phyloP scores from a whole-genome alignment of 768 basidiomycete species.

The Hypsizygus marmoreus region DNA sequence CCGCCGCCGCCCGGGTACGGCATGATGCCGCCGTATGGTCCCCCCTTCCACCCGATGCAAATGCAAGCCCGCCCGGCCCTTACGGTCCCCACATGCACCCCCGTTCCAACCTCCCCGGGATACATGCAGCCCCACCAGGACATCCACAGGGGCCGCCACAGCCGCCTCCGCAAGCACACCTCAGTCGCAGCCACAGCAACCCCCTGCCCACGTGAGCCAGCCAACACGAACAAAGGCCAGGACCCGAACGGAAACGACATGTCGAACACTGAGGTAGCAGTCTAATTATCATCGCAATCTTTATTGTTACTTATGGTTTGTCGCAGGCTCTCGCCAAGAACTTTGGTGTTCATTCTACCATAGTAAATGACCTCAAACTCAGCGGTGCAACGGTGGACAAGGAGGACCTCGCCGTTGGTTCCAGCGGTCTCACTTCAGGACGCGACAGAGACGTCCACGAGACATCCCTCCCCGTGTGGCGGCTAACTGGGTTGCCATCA shows the following conservation, averaged over 20 bases:
- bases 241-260: constrained; percentile 83
- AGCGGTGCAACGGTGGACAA: constrained; percentile 48
- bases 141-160: constrained; percentile 27
- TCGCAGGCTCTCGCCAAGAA: constrained; percentile 67
- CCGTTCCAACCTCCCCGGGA: constrained; percentile 47
- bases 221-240: constrained; percentile 61
- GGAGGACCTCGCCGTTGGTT: constrained; percentile 80
- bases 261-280: constrained; percentile 65
- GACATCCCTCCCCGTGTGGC: constrained; percentile 60
- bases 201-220: constrained; percentile 18
- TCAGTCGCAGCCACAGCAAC: constrained; percentile 30
- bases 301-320: constrained; percentile 1
- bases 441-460: constrained; percentile 63
- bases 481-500: constrained; percentile 59
- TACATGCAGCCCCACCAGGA: constrained; percentile 28
- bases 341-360: constrained; percentile 75
- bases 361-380: constrained; percentile 66
- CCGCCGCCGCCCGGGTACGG: constrained; percentile 39
- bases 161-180: constrained; percentile 40
- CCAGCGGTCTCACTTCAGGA: constrained; percentile 67
- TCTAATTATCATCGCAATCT: constrained; percentile 3
- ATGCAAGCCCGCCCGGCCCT: constrained; percentile 40
- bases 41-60: constrained; percentile 39
- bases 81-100: constrained; percentile 65
- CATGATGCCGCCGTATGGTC: constrained; percentile 37